phyloP scores from a whole-genome alignment of 352 stramenopile species.

The Phytopythium boreale region DNA sequence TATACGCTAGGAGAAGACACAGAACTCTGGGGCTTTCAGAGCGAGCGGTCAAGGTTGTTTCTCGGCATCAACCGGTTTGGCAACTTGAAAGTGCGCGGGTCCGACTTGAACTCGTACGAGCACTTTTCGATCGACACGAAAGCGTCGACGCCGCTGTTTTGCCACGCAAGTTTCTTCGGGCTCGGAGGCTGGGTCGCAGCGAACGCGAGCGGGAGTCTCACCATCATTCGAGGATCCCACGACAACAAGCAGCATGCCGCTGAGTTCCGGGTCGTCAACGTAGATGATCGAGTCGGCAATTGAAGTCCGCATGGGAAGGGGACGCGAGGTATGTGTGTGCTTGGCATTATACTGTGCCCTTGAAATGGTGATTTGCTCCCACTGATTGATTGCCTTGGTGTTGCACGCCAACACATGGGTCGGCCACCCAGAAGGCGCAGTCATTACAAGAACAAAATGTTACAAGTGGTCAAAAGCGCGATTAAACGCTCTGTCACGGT shows the following conservation, averaged over 20 bases:
- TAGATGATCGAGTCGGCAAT: slow-evolving; percentile 29
- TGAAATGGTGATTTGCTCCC: not conserved
- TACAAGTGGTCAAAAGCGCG: no score
- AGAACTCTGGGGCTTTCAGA: slow-evolving; percentile 79
- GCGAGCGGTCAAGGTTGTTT: slow-evolving; percentile 61
- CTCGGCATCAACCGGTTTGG: slow-evolving; percentile 71
- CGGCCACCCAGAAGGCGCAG: no score
- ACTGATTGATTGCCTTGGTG: not conserved
- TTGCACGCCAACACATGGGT: no score
- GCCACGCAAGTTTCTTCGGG: slow-evolving; percentile 69
- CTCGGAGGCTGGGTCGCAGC: slow-evolving; percentile 57
- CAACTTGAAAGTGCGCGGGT: slow-evolving; percentile 56
- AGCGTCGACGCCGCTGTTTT: slow-evolving; percentile 53
- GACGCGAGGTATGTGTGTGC: not conserved
- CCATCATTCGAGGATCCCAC: slow-evolving; percentile 49
- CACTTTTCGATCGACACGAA: slow-evolving; percentile 66
- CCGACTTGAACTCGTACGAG: slow-evolving; percentile 71
- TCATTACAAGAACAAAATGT: no score
- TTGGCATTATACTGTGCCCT: not conserved
- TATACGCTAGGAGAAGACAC: slow-evolving; percentile 75
- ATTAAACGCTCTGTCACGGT: no score
- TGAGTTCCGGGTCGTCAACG: slow-evolving; percentile 53
- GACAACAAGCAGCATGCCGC: slow-evolving; percentile 65
- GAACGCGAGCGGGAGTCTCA: slow-evolving; percentile 28
- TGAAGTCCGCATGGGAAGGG: not conserved